These are phyloP conservation scores for Coelastrella sp. DNA, from an alignment of 139 green algal genomes.

Conservation along the genomic window DNA sequence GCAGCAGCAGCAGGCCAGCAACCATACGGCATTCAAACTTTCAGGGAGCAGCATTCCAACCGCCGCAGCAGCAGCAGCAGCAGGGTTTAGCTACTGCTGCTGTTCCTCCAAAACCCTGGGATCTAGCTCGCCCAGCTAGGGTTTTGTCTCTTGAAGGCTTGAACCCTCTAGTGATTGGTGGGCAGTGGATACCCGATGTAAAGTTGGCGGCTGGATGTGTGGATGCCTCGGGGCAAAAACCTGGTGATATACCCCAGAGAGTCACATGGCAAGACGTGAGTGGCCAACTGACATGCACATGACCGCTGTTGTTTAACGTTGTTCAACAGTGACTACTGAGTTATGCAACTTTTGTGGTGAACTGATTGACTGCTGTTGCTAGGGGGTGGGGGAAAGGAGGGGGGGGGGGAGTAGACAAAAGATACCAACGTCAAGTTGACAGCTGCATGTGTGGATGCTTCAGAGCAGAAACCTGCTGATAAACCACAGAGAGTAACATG, in stretches of 20 bases:
- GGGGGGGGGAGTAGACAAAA: neutral
- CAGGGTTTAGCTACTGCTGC: neutral
- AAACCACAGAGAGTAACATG: too few species aligned
- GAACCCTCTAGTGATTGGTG: slow-evolving; percentile 37
- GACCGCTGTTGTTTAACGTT: too few species aligned
- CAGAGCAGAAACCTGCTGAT: too few species aligned
- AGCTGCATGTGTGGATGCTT: too few species aligned
- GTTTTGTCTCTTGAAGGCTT: slow-evolving; percentile 42
- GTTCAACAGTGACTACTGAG: too few species aligned
- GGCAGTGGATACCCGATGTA: slow-evolving; percentile 43
- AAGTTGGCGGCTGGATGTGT: slow-evolving; percentile 27
- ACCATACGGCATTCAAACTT: neutral
- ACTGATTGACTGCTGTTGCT: too few species aligned
- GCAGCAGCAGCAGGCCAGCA: neutral
- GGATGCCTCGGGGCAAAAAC: slow-evolving; percentile 10
- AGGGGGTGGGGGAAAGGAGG: too few species aligned
- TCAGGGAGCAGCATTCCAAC: neutral
- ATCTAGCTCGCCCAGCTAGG: neutral
- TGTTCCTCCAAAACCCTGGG: neutral
- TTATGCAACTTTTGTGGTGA: too few species aligned
- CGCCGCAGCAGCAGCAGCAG: slow-evolving; percentile 27
- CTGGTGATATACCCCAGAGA: neutral
- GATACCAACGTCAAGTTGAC: neutral
- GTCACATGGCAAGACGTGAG: slow-evolving; percentile 37
- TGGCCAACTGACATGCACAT: neutral